Evolutionary conservation across 768 basidiomycete species (phyloP), one percentile per base, ranked within the genome.

Genomic region (Boletus huronensis): DNA sequence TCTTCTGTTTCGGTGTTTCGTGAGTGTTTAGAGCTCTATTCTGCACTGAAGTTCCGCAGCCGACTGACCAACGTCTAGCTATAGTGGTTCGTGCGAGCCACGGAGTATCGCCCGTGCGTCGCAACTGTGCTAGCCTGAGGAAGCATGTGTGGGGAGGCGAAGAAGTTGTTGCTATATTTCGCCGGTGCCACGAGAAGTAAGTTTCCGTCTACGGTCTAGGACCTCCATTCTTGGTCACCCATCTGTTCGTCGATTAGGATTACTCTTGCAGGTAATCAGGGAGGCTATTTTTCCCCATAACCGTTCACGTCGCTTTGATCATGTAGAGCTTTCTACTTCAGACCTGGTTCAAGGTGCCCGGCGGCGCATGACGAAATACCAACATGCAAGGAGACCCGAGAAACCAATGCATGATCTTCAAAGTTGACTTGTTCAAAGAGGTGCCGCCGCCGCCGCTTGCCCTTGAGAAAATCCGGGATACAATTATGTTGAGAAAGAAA

Each of bases 401-500:
- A 42, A 53, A 53, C 32, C 43, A 19, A n/a, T 28, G 29, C 48
- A 52, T 32, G 35, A n/a, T 23, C 23, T 40, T 54, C 9, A 35
- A 43, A 41, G 11, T 23, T 25, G 49, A 51, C 46, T 19, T 41
- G 38, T 41, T 45, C 44, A 23, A 38, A 34, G 36, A 36, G 31
- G 35, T 7, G 46, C 21, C 16, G 50, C 14, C 21, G 42, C 13
- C 32, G 43, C 28, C 17, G n/a, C n/a, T n/a, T 6, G 36, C 4
- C 10, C 29, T 41, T 36, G 44, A 35, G 46, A 42, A 57, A 25
- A 32, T 36, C 34, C 4, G 46, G 14, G n/a, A 32, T 42, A 29
- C 31, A 21, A 32, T 43, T 28, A 11, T 49, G 47, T 45, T 41
- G 58, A 60, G 42, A 44, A 43, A 19, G 43, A 52, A 52, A 28